Conservation (phyloP, 2,329 filamentous ascomycete genomes). For the Exserohilum rostratum region DNA sequence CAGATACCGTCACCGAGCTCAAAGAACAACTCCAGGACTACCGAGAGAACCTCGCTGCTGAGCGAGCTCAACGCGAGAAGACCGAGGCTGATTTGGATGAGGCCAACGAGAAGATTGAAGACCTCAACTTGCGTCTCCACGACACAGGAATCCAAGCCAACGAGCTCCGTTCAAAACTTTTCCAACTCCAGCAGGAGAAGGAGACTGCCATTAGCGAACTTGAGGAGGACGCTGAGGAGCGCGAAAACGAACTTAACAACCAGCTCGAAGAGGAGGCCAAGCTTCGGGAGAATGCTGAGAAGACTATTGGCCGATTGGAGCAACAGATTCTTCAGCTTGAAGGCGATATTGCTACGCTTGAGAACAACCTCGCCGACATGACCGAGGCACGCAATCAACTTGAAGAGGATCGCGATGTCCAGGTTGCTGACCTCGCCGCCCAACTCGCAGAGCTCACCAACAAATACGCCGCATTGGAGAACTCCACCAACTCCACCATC, state of each 20-base stretch:
- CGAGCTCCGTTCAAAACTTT: slow-evolving; percentile 56
- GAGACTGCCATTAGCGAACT: slow-evolving; percentile 48
- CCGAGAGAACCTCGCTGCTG: slow-evolving; percentile 47
- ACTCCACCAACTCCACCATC: slow-evolving; percentile 39
- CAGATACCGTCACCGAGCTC: slow-evolving; percentile 47
- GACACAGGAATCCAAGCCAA: slow-evolving; percentile 55
- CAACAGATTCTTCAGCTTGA: slow-evolving; percentile 46
- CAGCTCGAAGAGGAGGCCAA: slow-evolving; percentile 49
- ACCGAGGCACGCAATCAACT: slow-evolving; percentile 41
- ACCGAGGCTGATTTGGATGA: slow-evolving; percentile 53
- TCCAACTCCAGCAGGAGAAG: slow-evolving; percentile 53
- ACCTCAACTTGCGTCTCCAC: slow-evolving; percentile 49
- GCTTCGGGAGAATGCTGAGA: slow-evolving; percentile 48
- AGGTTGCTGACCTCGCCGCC: slow-evolving; percentile 43
- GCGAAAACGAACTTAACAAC: slow-evolving; percentile 47
- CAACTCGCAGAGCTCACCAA: slow-evolving; percentile 42
- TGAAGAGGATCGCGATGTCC: slow-evolving; percentile 37
- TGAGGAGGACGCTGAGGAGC: slow-evolving; percentile 46
- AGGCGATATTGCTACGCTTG: slow-evolving; percentile 34
- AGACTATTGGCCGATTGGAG: slow-evolving; percentile 41
- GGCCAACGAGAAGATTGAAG: slow-evolving; percentile 49
- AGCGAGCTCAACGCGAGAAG: slow-evolving; percentile 52
- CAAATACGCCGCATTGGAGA: slow-evolving; percentile 42
- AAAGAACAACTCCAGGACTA: slow-evolving; percentile 48
- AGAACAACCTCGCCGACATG: slow-evolving; percentile 31